Percentiles rank a stretch among this genome's conserved stretches.
Conservation (phyloP, 1,284 basidiomycete species). For the Ustilago esculenta region DNA sequence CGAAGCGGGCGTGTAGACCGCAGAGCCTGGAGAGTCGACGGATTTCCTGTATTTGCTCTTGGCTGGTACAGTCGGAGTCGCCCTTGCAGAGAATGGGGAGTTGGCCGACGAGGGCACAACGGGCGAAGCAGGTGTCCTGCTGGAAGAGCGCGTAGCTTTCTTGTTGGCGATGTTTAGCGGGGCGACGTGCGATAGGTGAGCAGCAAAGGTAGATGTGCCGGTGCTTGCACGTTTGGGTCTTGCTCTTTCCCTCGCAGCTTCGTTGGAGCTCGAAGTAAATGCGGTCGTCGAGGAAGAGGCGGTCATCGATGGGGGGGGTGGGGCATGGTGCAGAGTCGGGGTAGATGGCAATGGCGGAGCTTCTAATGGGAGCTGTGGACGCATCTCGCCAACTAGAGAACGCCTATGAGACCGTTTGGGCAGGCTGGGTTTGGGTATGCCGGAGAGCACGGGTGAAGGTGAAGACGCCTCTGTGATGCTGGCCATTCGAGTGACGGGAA, state of each 20-base stretch:
- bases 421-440: not conserved
- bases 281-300: not conserved
- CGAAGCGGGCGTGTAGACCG: not conserved
- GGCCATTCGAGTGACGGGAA: not conserved
- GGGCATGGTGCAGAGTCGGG: not conserved
- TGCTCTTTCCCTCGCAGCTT: not conserved
- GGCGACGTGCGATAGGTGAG: not conserved
- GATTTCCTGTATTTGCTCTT: constrained; percentile 4
- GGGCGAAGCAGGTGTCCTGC: too few relatives aligned
- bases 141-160: too few relatives aligned
- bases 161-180: constrained; percentile 7
- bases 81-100: not conserved
- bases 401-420: constrained; percentile 13
- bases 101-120: not conserved
- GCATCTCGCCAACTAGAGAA: constrained; percentile 1
- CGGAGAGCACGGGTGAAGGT: not conserved
- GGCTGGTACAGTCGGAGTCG: not conserved
- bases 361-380: not conserved
- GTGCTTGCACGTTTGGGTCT: constrained; percentile 1
- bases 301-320: not conserved
- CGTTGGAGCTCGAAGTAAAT: not conserved
- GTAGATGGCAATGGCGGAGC: not conserved
- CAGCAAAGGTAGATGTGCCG: not conserved
- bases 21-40: not conserved
- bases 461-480: not conserved